A percentile compares a stretch with the other conserved stretches of the same genome.
Evolutionary conservation across 2,329 filamentous ascomycete genomes (phyloP).

Genomic region (Claviceps spartinae): DNA sequence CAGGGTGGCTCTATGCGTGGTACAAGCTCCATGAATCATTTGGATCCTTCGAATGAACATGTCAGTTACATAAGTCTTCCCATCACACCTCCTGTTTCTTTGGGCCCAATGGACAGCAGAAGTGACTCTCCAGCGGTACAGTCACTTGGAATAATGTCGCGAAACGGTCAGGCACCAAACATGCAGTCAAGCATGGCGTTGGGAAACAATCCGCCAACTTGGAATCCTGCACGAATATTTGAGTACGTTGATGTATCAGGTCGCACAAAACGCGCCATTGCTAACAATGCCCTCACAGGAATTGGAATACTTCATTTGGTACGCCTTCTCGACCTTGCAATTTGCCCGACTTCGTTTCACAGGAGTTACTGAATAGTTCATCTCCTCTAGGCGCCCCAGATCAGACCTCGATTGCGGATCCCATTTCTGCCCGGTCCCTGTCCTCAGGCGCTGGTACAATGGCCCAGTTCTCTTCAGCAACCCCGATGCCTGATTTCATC

Average conservation of each 20-base stretch:
- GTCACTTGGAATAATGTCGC: conserved; percentile 58
- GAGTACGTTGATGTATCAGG: conserved; percentile 48
- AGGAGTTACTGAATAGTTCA: conserved; percentile 23
- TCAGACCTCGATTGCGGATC: conserved; percentile 38
- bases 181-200: conserved; percentile 43
- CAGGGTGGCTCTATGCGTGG: conserved; percentile 29
- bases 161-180: conserved; percentile 39
- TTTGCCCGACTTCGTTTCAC: conserved; percentile 20
- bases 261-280: neutral
- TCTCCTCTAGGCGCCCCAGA: conserved; percentile 41
- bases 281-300: conserved; percentile 34
- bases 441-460: conserved; percentile 32
- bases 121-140: conserved; percentile 62
- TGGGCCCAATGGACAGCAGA: conserved; percentile 59
- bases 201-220: conserved; percentile 52
- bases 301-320: conserved; percentile 93
- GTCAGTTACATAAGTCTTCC: conserved; percentile 58
- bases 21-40: conserved; percentile 37
- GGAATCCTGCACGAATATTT: conserved; percentile 83
- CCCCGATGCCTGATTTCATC: conserved; percentile 45
- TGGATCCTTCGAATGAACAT: conserved; percentile 32
- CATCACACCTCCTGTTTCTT: conserved; percentile 69
- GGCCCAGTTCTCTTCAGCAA: conserved; percentile 36
- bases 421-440: conserved; percentile 31
- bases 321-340: conserved; percentile 34